phyloP scores from a whole-genome alignment of 2,329 filamentous ascomycete genomes.

The Zalaria sp. region DNA sequence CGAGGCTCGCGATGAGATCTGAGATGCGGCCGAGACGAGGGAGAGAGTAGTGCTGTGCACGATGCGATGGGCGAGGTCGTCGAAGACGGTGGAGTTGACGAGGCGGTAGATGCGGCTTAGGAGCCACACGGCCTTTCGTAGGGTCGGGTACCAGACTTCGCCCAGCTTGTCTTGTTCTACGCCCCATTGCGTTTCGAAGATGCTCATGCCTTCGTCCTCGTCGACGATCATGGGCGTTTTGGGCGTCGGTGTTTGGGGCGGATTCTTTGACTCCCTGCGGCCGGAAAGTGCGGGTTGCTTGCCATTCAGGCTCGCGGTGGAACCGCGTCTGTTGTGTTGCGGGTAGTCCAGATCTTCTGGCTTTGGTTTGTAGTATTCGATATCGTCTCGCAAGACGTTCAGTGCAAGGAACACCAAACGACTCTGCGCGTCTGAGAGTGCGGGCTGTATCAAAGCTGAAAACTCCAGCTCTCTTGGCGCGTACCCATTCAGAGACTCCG shows the following conservation, averaged over 20 bases:
- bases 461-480: conserved; percentile 42
- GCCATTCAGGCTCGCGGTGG: conserved; percentile 11
- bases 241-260: conserved; percentile 26
- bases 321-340: conserved; percentile 17
- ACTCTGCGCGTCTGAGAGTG: conserved; percentile 53
- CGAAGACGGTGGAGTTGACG: conserved; percentile 57
- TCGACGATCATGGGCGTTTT: conserved; percentile 37
- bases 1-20: conserved; percentile 48
- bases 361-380: conserved; percentile 51
- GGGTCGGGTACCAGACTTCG: conserved; percentile 51
- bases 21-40: conserved; percentile 56
- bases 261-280: conserved; percentile 22
- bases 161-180: conserved; percentile 25
- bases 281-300: conserved; percentile 37
- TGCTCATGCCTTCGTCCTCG: conserved; percentile 32
- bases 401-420: conserved; percentile 52
- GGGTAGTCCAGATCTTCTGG: conserved; percentile 53
- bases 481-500: conserved; percentile 32
- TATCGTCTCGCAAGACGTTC: conserved; percentile 49
- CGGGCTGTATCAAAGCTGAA: conserved; percentile 45
- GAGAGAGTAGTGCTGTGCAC: conserved; percentile 82
- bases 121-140: conserved; percentile 53
- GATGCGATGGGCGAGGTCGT: conserved; percentile 64
- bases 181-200: conserved; percentile 33
- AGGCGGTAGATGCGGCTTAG: conserved; percentile 56